These are phyloP conservation scores for Fraxinus cuspidata DNA, from an alignment of 257 asterid genomes.

Conservation along the genomic window DNA sequence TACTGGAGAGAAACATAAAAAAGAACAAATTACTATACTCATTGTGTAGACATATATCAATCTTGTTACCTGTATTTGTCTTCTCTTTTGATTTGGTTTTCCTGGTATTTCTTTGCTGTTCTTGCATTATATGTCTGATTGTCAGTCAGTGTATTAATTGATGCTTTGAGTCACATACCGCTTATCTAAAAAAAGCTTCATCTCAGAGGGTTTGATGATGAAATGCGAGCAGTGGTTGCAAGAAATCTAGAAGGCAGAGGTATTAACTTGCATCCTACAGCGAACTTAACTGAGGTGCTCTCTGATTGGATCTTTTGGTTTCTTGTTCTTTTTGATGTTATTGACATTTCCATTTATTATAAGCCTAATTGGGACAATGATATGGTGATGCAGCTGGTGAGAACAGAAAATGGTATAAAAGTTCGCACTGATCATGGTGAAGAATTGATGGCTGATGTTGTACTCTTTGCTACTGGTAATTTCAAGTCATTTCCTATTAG, in stretches of 20 bases:
- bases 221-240: conserved; percentile 89
- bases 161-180: conserved; percentile 9
- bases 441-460: conserved; percentile 86
- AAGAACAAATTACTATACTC: not conserved
- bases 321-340: not conserved
- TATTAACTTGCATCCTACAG: conserved; percentile 74
- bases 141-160: not conserved
- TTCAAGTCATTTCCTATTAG: conserved; percentile 15
- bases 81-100: not conserved
- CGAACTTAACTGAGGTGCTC: conserved; percentile 80
- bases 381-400: conserved; percentile 63
- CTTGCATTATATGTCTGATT: conserved; percentile 3
- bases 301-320: conserved; percentile 9
- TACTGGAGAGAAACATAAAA: conserved; percentile 8
- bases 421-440: conserved; percentile 81
- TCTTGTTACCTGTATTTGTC: not conserved
- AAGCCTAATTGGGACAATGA: conserved; percentile 16
- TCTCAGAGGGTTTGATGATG: conserved; percentile 95
- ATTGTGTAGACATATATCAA: not conserved
- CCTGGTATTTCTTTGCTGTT: not conserved
- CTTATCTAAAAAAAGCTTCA: conserved; percentile 8
- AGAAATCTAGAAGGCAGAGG: conserved; percentile 97
- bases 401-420: conserved; percentile 74
- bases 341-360: conserved; percentile 8
- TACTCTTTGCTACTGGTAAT: conserved; percentile 98